Conservation (phyloP, 345 rosid species). For the Physaria fendleri region DNA sequence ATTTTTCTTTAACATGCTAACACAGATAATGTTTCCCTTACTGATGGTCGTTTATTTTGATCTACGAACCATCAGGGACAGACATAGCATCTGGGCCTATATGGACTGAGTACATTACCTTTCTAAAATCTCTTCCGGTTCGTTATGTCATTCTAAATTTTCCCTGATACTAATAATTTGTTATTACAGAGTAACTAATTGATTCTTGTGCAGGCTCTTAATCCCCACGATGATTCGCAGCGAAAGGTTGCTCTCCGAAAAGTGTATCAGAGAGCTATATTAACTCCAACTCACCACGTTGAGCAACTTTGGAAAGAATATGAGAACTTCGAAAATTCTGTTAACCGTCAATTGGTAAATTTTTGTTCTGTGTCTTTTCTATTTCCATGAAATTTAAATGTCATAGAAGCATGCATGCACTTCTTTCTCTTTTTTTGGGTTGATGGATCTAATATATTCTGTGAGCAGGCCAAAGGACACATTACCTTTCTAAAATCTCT, state of each 20-base stretch:
- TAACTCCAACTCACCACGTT: conserved; percentile 83
- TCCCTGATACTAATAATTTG: background rate
- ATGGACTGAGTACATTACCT: conserved; percentile 87
- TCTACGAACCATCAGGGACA: conserved; percentile 53
- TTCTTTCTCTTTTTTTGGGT: background rate
- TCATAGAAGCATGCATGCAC: background rate
- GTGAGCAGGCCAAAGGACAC: conserved; percentile 87
- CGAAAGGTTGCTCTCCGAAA: conserved; percentile 73
- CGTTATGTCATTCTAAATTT: conserved; percentile 32
- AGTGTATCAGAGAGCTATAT: conserved; percentile 78
- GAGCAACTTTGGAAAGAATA: conserved; percentile 97
- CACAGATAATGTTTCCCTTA: background rate
- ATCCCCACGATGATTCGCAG: conserved; percentile 71
- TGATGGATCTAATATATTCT: conserved; percentile 23
- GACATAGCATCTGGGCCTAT: conserved; percentile 90
- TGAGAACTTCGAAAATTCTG: conserved; percentile 88
- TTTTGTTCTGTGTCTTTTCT: no score
- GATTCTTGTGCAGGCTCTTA: conserved; percentile 49
- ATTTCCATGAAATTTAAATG: background rate
- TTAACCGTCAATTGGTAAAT: conserved; percentile 86
- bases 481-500: conserved; percentile 69
- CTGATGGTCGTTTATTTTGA: conserved; percentile 20
- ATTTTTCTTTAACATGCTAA: background rate
- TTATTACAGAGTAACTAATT: background rate
- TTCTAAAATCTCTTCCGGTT: conserved; percentile 77